Evolutionary conservation across 148 eudicot species (phyloP).

Genomic region (Camellia japonica): DNA sequence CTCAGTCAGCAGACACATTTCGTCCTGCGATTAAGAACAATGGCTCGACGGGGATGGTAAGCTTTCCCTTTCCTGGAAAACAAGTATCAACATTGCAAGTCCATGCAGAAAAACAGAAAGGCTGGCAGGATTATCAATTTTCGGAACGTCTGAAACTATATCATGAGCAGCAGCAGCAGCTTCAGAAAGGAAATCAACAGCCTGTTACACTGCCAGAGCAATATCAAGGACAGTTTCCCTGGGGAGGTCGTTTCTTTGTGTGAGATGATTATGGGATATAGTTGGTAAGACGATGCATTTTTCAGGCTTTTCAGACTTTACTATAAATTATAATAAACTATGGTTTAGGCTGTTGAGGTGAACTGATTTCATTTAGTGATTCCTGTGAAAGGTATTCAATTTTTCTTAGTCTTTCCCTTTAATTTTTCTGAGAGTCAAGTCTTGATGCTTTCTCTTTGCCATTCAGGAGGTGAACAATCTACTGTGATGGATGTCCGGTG

Average conservation of each 20-base stretch:
- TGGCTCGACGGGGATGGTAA: constrained; percentile 42
- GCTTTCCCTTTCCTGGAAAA: constrained; percentile 96
- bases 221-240: constrained; percentile 72
- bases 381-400: not conserved
- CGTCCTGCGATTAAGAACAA: constrained; percentile 42
- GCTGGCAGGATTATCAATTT: constrained; percentile 52
- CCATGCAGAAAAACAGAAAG: constrained; percentile 43
- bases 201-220: constrained; percentile 51
- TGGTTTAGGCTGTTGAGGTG: not conserved
- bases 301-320: not conserved
- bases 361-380: not conserved
- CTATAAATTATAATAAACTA: no score
- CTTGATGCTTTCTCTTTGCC: not conserved
- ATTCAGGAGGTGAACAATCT: constrained; percentile 33
- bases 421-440: not conserved
- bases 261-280: constrained; percentile 44
- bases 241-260: constrained; percentile 83
- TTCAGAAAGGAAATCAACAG: constrained; percentile 53
- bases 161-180: constrained; percentile 50
- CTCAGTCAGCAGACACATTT: constrained; percentile 36
- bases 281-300: constrained; percentile 31
- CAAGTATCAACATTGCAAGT: constrained; percentile 51
- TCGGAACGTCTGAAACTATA: constrained; percentile 38
- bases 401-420: not conserved
- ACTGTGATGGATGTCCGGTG: constrained; percentile 39